Conservation (phyloP, 2,329 filamentous ascomycete species). For the Zarea fungicola region DNA sequence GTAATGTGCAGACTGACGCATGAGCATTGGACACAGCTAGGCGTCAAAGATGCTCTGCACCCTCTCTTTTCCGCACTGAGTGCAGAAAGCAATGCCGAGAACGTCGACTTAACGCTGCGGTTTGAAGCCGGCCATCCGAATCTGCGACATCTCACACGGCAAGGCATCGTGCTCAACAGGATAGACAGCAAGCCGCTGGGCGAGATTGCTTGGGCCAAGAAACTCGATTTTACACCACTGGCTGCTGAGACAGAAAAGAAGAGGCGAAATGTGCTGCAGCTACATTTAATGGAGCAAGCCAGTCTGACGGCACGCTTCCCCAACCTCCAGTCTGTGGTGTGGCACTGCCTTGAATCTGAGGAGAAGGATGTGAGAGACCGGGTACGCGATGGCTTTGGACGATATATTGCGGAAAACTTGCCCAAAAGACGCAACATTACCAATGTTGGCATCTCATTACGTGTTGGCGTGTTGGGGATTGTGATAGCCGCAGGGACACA, state of each 20-base stretch:
- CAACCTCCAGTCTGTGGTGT: background rate
- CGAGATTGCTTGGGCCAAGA: background rate
- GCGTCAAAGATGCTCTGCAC: background rate
- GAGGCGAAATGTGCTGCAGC: background rate
- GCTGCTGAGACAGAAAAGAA: background rate
- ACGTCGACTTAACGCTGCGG: background rate
- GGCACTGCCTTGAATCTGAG: background rate
- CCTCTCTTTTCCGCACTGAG: background rate
- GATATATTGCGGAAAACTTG: background rate
- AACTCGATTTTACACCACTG: background rate
- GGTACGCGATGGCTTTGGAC: background rate
- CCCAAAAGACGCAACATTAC: background rate
- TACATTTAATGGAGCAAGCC: conserved; percentile 1
- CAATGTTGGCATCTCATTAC: background rate
- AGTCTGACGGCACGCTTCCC: background rate
- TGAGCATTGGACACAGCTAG: background rate
- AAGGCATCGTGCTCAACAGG: background rate
- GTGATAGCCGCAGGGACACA: background rate
- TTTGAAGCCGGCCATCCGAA: background rate
- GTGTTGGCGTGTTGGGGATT: background rate
- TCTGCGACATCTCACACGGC: background rate
- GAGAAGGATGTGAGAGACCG: background rate
- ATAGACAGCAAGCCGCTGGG: background rate
- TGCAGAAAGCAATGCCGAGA: background rate
- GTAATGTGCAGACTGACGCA: background rate